Base-by-base conservation (phyloP, 2,329 filamentous ascomycete genomes). In the Ceratocystis smalleyi region DNA sequence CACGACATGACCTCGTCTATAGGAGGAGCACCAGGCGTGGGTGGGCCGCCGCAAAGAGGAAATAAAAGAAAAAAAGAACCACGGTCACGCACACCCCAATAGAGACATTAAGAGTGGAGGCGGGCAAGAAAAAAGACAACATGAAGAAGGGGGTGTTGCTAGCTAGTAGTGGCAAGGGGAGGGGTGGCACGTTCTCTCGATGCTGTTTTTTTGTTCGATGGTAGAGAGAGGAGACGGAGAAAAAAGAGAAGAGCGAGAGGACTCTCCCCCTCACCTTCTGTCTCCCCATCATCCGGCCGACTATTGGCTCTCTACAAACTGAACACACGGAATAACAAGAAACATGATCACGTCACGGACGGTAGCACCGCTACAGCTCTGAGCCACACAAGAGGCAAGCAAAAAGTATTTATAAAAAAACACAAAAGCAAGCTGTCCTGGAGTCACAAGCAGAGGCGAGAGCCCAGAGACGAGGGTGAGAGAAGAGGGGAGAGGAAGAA, bases 11-110 rank as follows among this genome's bases (percentile, higher is more conserved):
- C 24, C 27, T 57, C 19, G 47, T 24, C 10, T 51, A 51, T 15
- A 51, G 47, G 19, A 51, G 47, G 19, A 51, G 47, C 47, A 51
- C 32, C 54, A 57, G 54, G 27, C 27, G 24, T 30, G 19, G n/a
- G 27, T 57, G 27, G 15, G 54, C 54, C 5, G n/a, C 22, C 30
- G 54, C 27, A 32, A 35, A 57, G 54, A 17, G 32, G 54, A 57
- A 22, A 35, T 8, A 57, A 57, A 27, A 55, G 5, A n/a, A 55
- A 32, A 35, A 57, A 57, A 35, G 54, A 55, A n/a, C 7, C 12
- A 57, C 54, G 30, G 54, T 57, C 54, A 57, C 54, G 54, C 54
- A 57, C 54, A 30, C 54, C 54, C 54, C 54, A 57, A 51, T 5
- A 12, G 22, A 54, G 24, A 54, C 24, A 54, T 30, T 12, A 35